A percentile compares a stretch with the other conserved stretches of the same genome.
These are phyloP conservation scores for Lentinula lateritia DNA, from an alignment of 768 basidiomycete genomes.

Conservation along the genomic window DNA sequence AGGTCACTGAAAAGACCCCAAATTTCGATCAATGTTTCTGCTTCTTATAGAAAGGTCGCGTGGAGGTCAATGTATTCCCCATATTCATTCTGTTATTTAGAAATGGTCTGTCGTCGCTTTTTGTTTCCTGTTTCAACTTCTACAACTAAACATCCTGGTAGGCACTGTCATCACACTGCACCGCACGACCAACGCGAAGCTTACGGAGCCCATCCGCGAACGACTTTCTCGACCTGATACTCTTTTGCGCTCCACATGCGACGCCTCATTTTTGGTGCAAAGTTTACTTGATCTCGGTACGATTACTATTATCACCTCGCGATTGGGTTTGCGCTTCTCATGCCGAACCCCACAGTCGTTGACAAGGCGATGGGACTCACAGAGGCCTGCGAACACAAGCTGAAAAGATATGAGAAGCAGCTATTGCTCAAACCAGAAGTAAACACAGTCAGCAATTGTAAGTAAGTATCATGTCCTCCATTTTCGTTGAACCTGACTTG, in stretches of 20 bases:
- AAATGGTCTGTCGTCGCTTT: constrained; percentile 24
- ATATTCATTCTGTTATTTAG: constrained; percentile 40
- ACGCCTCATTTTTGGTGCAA: constrained; percentile 56
- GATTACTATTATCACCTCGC: background rate
- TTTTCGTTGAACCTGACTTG: background rate
- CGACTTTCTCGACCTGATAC: constrained; percentile 56
- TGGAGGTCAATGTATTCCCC: constrained; percentile 35
- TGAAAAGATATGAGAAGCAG: constrained; percentile 51
- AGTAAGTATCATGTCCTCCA: background rate
- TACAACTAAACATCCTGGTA: background rate
- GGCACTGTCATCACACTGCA: background rate
- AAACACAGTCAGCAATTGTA: constrained; percentile 52
- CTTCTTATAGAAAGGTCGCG: constrained; percentile 22
- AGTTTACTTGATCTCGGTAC: constrained; percentile 49
- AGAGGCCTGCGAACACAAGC: constrained; percentile 60
- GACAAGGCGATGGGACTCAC: constrained; percentile 61
- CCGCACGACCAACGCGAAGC: constrained; percentile 35
- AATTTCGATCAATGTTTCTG: background rate
- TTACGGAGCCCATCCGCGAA: constrained; percentile 49
- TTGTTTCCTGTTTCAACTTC: background rate
- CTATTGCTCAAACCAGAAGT: constrained; percentile 56
- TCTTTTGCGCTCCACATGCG: constrained; percentile 54
- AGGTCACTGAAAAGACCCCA: background rate
- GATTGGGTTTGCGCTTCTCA: background rate
- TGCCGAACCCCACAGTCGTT: constrained; percentile 36